These are phyloP conservation scores for Colletotrichum australisinense DNA, from an alignment of 2,329 filamentous ascomycete species.

Conservation along the genomic window DNA sequence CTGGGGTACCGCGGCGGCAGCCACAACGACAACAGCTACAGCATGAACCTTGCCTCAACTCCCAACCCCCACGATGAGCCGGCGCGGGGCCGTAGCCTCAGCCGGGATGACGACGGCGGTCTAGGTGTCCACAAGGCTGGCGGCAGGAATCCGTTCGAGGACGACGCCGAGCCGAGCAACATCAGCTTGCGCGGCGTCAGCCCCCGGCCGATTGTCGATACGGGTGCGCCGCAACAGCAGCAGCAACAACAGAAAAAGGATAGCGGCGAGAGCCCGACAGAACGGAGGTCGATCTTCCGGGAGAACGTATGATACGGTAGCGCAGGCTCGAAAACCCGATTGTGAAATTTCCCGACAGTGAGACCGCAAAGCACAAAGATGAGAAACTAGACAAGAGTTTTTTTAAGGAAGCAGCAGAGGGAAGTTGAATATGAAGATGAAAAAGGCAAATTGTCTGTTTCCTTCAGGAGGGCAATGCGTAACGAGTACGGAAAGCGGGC, in stretches of 20 bases:
- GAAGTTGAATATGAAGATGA: too few relatives aligned
- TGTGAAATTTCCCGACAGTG: background rate
- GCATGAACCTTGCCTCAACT: conserved; percentile 59
- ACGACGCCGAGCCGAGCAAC: conserved; percentile 72
- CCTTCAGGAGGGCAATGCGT: background rate
- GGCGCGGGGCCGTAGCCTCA: conserved; percentile 32
- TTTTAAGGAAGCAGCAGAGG: background rate
- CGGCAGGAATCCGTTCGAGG: conserved; percentile 76
- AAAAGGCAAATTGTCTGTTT: background rate
- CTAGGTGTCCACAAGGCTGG: conserved; percentile 50
- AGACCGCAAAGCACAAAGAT: background rate
- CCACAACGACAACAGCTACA: conserved; percentile 57
- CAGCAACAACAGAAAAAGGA: conserved; percentile 45
- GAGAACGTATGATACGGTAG: conserved; percentile 68
- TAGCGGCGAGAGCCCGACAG: conserved; percentile 69
- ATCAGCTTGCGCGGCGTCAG: conserved; percentile 77
- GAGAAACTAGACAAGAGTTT: background rate
- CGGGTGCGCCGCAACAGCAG: conserved; percentile 40
- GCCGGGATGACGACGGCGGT: conserved; percentile 43
- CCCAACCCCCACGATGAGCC: conserved; percentile 45
- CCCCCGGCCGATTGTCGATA: conserved; percentile 74
- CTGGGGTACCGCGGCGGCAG: conserved; percentile 61
- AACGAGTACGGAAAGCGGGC: conserved; percentile 31
- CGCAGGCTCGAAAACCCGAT: background rate
- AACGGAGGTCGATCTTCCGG: conserved; percentile 76